Evolutionary conservation across 1,284 basidiomycete genomes (phyloP), one percentile per base, ranked within the genome.

Genomic region (Fistulina hepatica): DNA sequence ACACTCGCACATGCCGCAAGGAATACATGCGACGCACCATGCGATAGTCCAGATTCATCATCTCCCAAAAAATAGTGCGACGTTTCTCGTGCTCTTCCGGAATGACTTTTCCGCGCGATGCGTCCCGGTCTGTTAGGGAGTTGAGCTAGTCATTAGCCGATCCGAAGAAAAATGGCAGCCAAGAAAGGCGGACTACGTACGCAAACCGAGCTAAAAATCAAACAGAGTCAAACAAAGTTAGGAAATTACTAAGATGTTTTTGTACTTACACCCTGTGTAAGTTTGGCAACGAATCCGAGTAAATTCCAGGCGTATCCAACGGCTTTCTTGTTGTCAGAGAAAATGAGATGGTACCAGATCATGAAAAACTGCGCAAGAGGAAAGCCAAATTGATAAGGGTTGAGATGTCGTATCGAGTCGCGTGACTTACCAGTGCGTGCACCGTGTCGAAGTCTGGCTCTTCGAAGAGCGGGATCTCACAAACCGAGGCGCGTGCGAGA

Each of bases 31-130:
- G 16, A 55, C 63, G 45, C 51, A 82, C 80, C 71, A 83, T 76
- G 48, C 81, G 73, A 40, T 76, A 77, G 47, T 83, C 80, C 52
- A 83, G 66, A 46, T 78, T 79, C 42, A 80, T 66, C 39, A 83
- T 59, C 52, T 83, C 80, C 74, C 80, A 83, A 53, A 83, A 76
- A 33, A 83, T 67, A 40, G 72, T 71, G 33, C 78, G 67, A 35
- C 81, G 71, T 48, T 70, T 68, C 50, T 79, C 75, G 21, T 76
- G 70, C 53, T 85, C 82, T 50, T 81, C 76, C 30, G 71, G 70
- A 36, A 73, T 73, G 39, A 73, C 61, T 49, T 79, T 78, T 60
- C 75, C 64, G 50, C 73, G 67, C 36, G 75, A 71, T 36, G 72
- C 72, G 50, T 84, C 81, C 35, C 81, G 75, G 63, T 85, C 81